Base-by-base conservation (phyloP, 352 stramenopile species). In the Globisporangium paddicum region DNA sequence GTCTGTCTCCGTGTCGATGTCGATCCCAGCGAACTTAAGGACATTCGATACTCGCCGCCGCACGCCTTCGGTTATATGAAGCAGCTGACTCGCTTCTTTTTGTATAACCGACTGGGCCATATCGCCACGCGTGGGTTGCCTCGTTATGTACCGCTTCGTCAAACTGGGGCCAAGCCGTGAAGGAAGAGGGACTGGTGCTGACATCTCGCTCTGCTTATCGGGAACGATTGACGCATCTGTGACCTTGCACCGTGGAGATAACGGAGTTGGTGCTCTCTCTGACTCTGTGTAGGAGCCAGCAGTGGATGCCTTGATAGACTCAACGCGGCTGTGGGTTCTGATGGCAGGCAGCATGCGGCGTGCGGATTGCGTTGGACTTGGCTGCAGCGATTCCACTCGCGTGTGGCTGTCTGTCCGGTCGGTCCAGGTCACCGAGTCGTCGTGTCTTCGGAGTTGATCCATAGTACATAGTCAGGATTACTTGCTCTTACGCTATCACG, bases 1-100 rank as follows among this genome's bases (percentile, higher is more conserved):
- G 30, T 69, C 72, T 5, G 47, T 57, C 11, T 79, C 68, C 14
- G 63, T 62, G 23, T 76, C 64, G 5, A 79, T 56, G 21, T 72
- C 62, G 25, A 76, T 73, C 1, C 71, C 71, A 5, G 63, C 68
- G 52, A 67, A 67, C 44, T 70, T 75, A 5, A 79, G 35, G 5
- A 69, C 55, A 37, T 44, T 68, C 18, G 71, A 72, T 1, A 77
- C 46, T 4, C 69, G 48, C 18, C 64, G 58, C 1, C 69, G 55
- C 19, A 77, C 51, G 6, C 51, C 60, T 18, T 61, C 47, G 26
- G 34, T 53, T 26, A 57, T 52, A 14, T 66, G 52, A 34, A 34
- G 10, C 9, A 55, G 28, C 30, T 63, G 56, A n/a, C 46, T 56
- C 6, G 46, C 32, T 41, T 63, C 56, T 55, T 41, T 63, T 28